phyloP scores from a whole-genome alignment of 1,284 basidiomycete genomes.

The Phellopilus nigrolimitatus region DNA sequence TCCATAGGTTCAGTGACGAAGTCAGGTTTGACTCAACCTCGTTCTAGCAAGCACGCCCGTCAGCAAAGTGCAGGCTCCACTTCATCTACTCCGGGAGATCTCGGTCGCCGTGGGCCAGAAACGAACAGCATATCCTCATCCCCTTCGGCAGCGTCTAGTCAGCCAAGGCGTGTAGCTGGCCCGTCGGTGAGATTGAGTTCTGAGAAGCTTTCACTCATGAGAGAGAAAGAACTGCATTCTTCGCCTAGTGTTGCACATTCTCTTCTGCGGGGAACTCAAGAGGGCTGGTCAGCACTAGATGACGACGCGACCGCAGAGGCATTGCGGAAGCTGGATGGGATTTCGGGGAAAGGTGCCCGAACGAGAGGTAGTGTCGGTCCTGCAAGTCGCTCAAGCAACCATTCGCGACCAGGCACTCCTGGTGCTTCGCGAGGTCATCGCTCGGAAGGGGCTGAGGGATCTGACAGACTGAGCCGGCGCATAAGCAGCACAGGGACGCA shows the following conservation, averaged over 20 bases:
- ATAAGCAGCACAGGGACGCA: constrained; percentile 8
- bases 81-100: constrained; percentile 6
- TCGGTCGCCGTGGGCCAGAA: neutral
- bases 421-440: constrained; percentile 31
- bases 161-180: constrained; percentile 17
- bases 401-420: constrained; percentile 75
- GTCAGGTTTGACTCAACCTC: neutral
- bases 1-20: constrained; percentile 12
- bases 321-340: constrained; percentile 88
- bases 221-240: constrained; percentile 35
- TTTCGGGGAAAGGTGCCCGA: constrained; percentile 69
- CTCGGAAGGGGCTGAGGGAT: constrained; percentile 40
- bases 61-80: constrained; percentile 16
- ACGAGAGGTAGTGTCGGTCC: constrained; percentile 59
- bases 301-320: constrained; percentile 90
- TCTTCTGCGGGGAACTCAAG: constrained; percentile 72
- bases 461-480: constrained; percentile 10
- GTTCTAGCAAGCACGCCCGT: constrained; percentile 11
- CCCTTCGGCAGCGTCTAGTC: neutral
- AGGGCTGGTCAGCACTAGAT: constrained; percentile 79
- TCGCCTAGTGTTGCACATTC: constrained; percentile 74
- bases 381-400: constrained; percentile 53
- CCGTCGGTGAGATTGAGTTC: constrained; percentile 11
- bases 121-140: constrained; percentile 1
- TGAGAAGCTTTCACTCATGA: constrained; percentile 13